These are phyloP conservation scores for Psidium guajava DNA, from an alignment of 345 rosid species.

Conservation along the genomic window DNA sequence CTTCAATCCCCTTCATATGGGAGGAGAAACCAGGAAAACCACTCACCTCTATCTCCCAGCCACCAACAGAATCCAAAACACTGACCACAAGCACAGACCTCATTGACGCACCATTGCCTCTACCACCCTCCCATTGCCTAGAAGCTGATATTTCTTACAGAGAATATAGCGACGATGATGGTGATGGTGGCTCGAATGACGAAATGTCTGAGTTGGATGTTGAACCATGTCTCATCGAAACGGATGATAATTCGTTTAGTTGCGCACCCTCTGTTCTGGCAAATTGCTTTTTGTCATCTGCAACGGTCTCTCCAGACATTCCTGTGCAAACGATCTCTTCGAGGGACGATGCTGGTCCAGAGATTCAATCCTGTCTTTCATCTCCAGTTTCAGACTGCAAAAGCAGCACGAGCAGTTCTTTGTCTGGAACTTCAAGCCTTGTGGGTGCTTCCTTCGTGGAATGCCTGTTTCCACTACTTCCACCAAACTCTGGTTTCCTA, in stretches of 20 bases:
- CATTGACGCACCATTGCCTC: not conserved
- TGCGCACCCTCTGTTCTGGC: slow-evolving; percentile 40
- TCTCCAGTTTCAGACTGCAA: slow-evolving; percentile 54
- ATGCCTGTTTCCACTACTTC: slow-evolving; percentile 66
- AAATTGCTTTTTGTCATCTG: slow-evolving; percentile 18
- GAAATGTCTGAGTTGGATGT: slow-evolving; percentile 10
- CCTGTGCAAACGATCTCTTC: slow-evolving; percentile 18
- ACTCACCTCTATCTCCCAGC: slow-evolving; percentile 4
- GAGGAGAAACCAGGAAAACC: slow-evolving; percentile 14
- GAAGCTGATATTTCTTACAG: not conserved
- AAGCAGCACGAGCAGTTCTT: slow-evolving; percentile 56
- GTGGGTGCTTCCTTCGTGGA: slow-evolving; percentile 76
- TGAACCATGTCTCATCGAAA: slow-evolving; percentile 26
- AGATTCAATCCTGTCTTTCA: slow-evolving; percentile 21
- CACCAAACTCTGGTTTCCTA: slow-evolving; percentile 31
- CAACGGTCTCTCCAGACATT: slow-evolving; percentile 15
- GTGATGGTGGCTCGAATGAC: not conserved
- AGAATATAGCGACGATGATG: not conserved
- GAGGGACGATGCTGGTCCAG: slow-evolving; percentile 10
- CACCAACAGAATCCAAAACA: not conserved
- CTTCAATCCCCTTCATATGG: slow-evolving; percentile 13
- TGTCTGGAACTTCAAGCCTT: slow-evolving; percentile 50
- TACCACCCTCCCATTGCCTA: not conserved
- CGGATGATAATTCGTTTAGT: slow-evolving; percentile 38
- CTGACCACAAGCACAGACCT: not conserved